Base-by-base conservation (phyloP, 768 basidiomycete genomes). In the Pleurotus salmoneostramineus region DNA sequence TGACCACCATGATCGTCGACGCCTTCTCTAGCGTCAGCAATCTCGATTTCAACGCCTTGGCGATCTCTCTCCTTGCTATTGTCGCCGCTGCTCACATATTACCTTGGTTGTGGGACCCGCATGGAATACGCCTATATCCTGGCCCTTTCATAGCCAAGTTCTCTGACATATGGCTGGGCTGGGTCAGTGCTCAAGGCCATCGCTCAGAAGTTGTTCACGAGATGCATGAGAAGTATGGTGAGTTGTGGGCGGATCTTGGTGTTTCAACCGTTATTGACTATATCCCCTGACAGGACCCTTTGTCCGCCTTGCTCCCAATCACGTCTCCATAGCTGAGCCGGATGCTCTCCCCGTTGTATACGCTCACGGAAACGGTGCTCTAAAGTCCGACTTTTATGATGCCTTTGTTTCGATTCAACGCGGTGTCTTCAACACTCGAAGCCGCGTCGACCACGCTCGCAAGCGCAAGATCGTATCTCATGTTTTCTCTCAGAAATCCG, bases 381-480 rank as follows among this genome's bases (percentile, higher is more conserved):
- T 88, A 57, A 94, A 93, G 65, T 83, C 86, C 12, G 66, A 81
- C n/a, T 92, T 91, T 69, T 91, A 89, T 66, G 85, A 89, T 58
- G 84, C 83, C 11, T 93, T 93, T 63, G 88, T 92, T 27, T 86
- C 87, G 32, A 89, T 90, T 58, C 75, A 73, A 34, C 81, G 86
- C 33, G 88, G 88, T 1, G 73, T 92, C 32, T 91, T 92, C 81
- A 91, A 87, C 69, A 89, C 88, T 14, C 84, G 91, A 46, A 83
- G 89, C 65, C 83, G 91, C 34, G 66, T 71, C 5, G 89, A 93
- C 58, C 93, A 96, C 68, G 80, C 90, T 5, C 84, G 93, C 44
- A 96, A 95, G 73, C 86, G 93, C 74, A 96, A 96, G 74, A 91
- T 97, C 60, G 83, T 96, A 47, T 87, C 91, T 0, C 84, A 91